Evolutionary conservation across 2,329 filamentous ascomycete genomes (phyloP).

Genomic region (Verticillium nonalfalfae): DNA sequence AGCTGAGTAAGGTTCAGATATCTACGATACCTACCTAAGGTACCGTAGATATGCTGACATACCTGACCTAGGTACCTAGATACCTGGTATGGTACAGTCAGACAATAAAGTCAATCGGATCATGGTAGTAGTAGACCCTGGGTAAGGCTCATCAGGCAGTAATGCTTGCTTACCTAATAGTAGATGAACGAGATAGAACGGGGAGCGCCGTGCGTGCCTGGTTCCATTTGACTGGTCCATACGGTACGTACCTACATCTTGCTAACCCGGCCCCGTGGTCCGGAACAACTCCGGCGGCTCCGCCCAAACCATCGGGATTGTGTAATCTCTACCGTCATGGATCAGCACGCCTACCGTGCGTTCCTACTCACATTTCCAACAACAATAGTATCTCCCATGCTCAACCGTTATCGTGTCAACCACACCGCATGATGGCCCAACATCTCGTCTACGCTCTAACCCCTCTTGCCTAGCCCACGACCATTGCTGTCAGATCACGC

Average conservation of each 20-base stretch:
- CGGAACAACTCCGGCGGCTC: neutral
- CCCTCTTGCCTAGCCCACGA: neutral
- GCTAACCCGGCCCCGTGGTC: neutral
- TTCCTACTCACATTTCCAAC: neutral
- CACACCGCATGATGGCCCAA: neutral
- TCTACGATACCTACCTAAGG: too few relatives aligned
- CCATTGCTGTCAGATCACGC: neutral
- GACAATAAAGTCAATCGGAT: too few relatives aligned
- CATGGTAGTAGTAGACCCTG: too few relatives aligned
- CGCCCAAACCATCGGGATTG: conserved; percentile 2
- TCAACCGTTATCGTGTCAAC: neutral
- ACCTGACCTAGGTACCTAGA: too few relatives aligned
- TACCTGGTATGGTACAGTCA: too few relatives aligned
- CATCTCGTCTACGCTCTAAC: neutral
- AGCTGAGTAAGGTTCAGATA: too few relatives aligned
- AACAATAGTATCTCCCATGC: neutral
- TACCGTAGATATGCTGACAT: too few relatives aligned
- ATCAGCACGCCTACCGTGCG: neutral
- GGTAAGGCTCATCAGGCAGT: too few relatives aligned
- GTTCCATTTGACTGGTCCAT: too few relatives aligned
- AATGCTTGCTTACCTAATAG: too few relatives aligned
- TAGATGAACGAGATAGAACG: too few relatives aligned
- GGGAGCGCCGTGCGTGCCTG: too few relatives aligned
- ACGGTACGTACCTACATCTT: neutral
- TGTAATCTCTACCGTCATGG: neutral